These are phyloP conservation scores for Xeromyces bisporus DNA, from an alignment of 495 filamentous ascomycete species.

Conservation along the genomic window DNA sequence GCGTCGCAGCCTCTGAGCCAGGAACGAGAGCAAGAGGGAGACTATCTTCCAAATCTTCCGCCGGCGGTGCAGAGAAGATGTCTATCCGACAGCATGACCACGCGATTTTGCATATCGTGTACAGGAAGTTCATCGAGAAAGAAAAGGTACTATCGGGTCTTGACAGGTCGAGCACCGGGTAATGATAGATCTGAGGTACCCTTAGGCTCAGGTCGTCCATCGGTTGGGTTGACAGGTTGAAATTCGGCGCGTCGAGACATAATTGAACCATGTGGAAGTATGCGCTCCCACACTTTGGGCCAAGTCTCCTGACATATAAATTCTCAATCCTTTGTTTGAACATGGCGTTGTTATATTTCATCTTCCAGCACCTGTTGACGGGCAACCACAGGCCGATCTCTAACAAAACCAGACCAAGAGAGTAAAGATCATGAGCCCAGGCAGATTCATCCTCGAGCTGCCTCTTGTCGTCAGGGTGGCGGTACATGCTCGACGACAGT, in stretches of 20 bases:
- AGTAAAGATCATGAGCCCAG: constrained; percentile 65
- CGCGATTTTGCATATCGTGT: constrained; percentile 28
- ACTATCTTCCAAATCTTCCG: constrained; percentile 29
- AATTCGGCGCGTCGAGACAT: constrained; percentile 62
- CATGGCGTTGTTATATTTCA: constrained; percentile 44
- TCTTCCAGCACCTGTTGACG: constrained; percentile 48
- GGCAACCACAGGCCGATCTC: constrained; percentile 86
- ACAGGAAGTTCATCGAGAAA: constrained; percentile 33
- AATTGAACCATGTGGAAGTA: constrained; percentile 71
- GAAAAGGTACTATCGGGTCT: constrained; percentile 30
- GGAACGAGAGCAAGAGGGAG: constrained; percentile 29
- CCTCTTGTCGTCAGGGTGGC: constrained; percentile 58
- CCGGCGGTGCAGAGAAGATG: constrained; percentile 25
- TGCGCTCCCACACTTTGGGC: constrained; percentile 52
- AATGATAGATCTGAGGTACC: constrained; percentile 29
- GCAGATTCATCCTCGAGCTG: constrained; percentile 33
- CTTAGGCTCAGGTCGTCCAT: constrained; percentile 29
- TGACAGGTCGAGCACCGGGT: constrained; percentile 30
- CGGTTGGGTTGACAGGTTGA: constrained; percentile 36
- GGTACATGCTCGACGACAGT: constrained; percentile 48
- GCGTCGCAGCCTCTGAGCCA: constrained; percentile 15
- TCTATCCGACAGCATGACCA: constrained; percentile 31
- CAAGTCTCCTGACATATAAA: constrained; percentile 47
- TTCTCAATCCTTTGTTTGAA: constrained; percentile 47
- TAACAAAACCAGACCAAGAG: constrained; percentile 63